Evolutionary conservation across 495 filamentous ascomycete genomes (phyloP), one percentile per base, ranked within the genome.

Genomic region (Amniculicola lignicola): DNA sequence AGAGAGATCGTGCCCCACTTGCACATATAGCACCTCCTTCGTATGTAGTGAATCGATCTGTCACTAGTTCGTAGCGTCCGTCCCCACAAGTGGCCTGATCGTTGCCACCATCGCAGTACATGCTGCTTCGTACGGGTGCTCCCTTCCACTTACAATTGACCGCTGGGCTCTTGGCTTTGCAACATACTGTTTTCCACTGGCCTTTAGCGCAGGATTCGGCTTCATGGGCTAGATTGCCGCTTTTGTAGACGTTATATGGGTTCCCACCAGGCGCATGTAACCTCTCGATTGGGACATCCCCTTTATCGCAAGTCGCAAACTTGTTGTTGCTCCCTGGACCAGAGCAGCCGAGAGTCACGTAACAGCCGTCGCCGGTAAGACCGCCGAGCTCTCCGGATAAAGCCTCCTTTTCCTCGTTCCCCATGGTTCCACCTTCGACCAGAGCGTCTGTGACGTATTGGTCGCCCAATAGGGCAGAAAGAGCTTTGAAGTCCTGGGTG

Each of bases 351-450:
- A 16, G 3, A 14, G 43, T 14, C 12, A 47, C 43, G 24, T 47
- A 47, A n/a, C 43, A 47, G 43, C 24, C 21, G 11, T 47, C 18
- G 2, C 43, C 43, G 15, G 43, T 47, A 28, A 47, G 24, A 2
- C 18, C 43, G 2, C 18, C 19, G 15, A 47, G 25, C 4, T 47
- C 43, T 3, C 14, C 14, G 23, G 43, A 22, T 14, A 47, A n/a
- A 12, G 19, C 24, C 2, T 47, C 27, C 14, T 27, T 47, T 21
- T 47, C 43, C 31, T 28, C 43, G 12, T 23, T 11, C 15, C 10
- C 16, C 9, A 47, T 12, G 10, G 27, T 25, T 28, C 43, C 43
- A 3, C 18, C 43, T 15, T 47, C 43, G 10, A 47, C 27, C 29
- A 33, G n/a, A 31, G 14, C 22, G 15, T 47, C 27, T 33, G 29